Percentiles rank a stretch among this genome's conserved stretches.
These are phyloP conservation scores for Russula sp. DNA, from an alignment of 768 basidiomycete genomes.

Conservation along the genomic window DNA sequence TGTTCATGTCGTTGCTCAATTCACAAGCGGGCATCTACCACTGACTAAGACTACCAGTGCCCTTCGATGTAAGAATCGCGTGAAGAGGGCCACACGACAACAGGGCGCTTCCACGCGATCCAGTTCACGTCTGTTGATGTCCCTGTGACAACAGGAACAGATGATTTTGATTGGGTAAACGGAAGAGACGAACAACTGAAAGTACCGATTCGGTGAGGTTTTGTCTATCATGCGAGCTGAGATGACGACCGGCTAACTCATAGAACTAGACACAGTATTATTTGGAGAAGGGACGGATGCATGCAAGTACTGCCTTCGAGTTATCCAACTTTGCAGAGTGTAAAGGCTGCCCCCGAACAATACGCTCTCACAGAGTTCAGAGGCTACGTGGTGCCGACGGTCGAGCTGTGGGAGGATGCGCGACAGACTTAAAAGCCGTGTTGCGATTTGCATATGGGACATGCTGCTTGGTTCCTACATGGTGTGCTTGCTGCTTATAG, in stretches of 20 bases:
- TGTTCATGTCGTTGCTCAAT: slow-evolving; percentile 17
- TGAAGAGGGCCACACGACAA: background rate
- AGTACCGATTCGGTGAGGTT: background rate
- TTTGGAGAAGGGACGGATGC: background rate
- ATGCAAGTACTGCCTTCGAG: background rate
- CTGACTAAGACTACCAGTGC: background rate
- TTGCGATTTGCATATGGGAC: no score
- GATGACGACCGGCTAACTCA: background rate
- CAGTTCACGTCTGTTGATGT: slow-evolving; percentile 8
- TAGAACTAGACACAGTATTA: background rate
- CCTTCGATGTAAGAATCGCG: background rate
- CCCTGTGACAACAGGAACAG: no score
- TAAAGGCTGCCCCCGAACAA: no score
- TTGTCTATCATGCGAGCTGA: background rate
- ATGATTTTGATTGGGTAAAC: no score
- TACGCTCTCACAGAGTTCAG: no score
- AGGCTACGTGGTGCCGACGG: no score
- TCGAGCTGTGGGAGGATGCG: no score
- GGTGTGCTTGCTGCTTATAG: no score
- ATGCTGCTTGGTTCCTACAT: no score
- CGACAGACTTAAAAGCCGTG: no score
- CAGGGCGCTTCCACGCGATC: background rate
- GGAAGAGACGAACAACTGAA: background rate
- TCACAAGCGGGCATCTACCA: slow-evolving; percentile 2
- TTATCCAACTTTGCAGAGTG: background rate